Evolutionary conservation across 176 grass and related monocot species (phyloP), one percentile per base, ranked within the genome.

Genomic region (Carex pumila): DNA sequence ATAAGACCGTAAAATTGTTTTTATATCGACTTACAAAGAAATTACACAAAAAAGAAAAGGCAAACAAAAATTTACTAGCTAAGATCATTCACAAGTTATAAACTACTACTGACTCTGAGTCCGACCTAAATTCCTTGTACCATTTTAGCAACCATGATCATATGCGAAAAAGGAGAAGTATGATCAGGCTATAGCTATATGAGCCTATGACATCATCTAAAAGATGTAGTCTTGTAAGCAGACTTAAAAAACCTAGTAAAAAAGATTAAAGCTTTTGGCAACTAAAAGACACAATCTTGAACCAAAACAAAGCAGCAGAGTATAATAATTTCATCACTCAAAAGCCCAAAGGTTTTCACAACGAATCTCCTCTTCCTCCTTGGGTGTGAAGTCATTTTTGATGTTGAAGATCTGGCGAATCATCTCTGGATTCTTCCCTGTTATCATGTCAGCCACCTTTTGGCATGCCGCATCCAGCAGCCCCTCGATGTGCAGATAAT

Each of bases 131-230:
- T 85, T 94, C 84, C 90, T 90, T 7, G 84, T 90, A 37, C 85
- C 88, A 50, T 88, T 89, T 54, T 78, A 90, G 61, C 78, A 86
- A 55, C 61, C 29, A 86, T 41, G 86, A 65, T 25, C 88, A 94
- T 69, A 87, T 83, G 84, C 81, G 6, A 18, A 6, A 13, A 36
- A 31, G 3, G 10, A 5, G 11, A 66, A 64, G 61, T 25, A 63
- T 7, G 10, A 63, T 63, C 61, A 63, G n/a, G 10, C 21, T 36
- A 25, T 25, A 36, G 34, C 34, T 25, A 25, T 36, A 36, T 7
- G 17, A 60, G 1, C 5, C 19, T 25, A 62, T 62, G 61, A 29
- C 61, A 62, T 1, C 61, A 62, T 1, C 61, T 62, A 62, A 22
- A 62, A 62, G 61, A 62, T 7, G 8, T 8, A 22, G 29, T 62